Base-by-base conservation (phyloP, 2,329 filamentous ascomycete species). In the Claviceps capensis region DNA sequence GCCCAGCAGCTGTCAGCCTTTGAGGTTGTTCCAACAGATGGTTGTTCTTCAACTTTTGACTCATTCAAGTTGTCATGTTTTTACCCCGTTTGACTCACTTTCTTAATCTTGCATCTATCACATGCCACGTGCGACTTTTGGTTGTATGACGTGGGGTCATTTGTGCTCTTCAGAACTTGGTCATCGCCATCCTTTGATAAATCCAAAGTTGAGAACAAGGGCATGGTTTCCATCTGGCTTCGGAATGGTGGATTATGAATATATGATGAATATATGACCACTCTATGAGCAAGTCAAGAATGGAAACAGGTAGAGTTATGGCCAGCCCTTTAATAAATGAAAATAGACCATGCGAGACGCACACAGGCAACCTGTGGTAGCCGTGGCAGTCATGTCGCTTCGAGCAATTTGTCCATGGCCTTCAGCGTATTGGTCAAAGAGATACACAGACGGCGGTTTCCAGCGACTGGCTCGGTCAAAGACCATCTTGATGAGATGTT, bases 121-220 rank as follows among this genome's bases (percentile, higher is more conserved):
- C 67, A 69, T 2, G 67, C 67, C 54, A 68, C 66, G 54, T 69
- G 67, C 48, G 62, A 62, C 54, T 64, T 69, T 9, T 66, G 67
- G 67, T 66, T 26, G 65, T 65, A 55, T 67, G 23, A 37, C 34
- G n/a, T 58, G 49, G 66, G 67, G 50, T 69, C 66, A 51, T 64
- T 66, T 36, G 64, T 63, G 17, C 60, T 61, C 41, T 67, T 62
- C 48, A 69, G 56, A 53, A 69, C 61, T 56, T 69, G 61, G 46
- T 64, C 60, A 38, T 65, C 68, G 56, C 68, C 66, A 16, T 19
- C 17, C 34, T 42, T 19, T 1, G 19, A n/a, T 4, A 19, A 30
- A 42, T 45, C 13, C 19, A 47, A 5, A 4, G 47, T 52, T 16
- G 30, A 6, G 41, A 49, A 52, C 7, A 11, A 11, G 30, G 40